A percentile compares a stretch with the other conserved stretches of the same genome.
Evolutionary conservation across 768 basidiomycete genomes (phyloP).

Genomic region (Leccinum sublutescens): DNA sequence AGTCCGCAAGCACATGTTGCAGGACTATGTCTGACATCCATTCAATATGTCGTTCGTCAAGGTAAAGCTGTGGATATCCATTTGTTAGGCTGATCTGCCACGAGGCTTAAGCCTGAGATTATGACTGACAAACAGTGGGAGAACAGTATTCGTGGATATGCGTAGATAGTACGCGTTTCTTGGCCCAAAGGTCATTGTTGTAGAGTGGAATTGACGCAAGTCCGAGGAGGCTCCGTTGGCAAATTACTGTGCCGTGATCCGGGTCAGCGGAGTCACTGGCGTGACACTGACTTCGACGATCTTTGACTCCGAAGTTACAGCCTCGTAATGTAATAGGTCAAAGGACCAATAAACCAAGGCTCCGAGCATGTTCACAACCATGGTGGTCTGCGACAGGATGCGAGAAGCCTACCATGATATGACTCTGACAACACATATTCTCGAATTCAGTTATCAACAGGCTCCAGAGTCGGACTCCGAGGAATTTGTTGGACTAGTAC

Average conservation of each 20-base stretch:
- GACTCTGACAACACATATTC: neutral
- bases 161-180: conserved; percentile 84
- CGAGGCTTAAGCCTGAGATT: neutral
- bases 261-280: too few relatives aligned
- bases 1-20: conserved; percentile 76
- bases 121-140: conserved; percentile 73
- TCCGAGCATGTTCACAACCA: neutral
- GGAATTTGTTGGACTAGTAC: too few relatives aligned
- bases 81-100: conserved; percentile 6
- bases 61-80: conserved; percentile 56
- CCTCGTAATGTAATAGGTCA: too few relatives aligned
- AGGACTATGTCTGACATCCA: conserved; percentile 89
- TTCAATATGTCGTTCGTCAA: conserved; percentile 81
- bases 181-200: conserved; percentile 59
- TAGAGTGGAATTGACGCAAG: neutral
- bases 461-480: too few relatives aligned
- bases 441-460: neutral
- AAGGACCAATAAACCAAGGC: neutral
- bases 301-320: too few relatives aligned
- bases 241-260: too few relatives aligned
- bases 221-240: neutral
- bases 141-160: conserved; percentile 64
- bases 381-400: too few relatives aligned
- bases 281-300: too few relatives aligned
- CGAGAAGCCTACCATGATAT: too few relatives aligned